Conservation (phyloP, 2,329 filamentous ascomycete genomes). For the Zasmidium cellare region DNA sequence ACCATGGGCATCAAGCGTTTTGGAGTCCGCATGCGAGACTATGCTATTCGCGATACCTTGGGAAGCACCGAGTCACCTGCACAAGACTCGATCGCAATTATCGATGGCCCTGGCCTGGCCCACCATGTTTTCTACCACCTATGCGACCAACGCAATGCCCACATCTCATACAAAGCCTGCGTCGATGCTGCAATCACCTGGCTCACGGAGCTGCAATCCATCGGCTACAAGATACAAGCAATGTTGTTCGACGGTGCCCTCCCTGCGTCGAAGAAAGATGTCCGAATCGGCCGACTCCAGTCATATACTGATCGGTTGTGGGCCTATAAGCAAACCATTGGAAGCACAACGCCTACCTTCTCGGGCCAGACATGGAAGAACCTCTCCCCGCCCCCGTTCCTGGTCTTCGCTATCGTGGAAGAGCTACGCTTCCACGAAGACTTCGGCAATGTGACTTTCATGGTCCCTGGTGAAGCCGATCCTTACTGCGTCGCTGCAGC, state of each 20-base stretch:
- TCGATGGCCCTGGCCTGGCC: slow-evolving; percentile 79
- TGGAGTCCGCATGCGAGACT: slow-evolving; percentile 20
- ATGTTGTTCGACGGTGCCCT: slow-evolving; percentile 88
- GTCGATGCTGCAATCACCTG: slow-evolving; percentile 61
- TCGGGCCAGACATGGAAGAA: slow-evolving; percentile 28
- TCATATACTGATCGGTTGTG: slow-evolving; percentile 59
- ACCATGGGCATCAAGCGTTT: slow-evolving; percentile 29
- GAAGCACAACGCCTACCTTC: slow-evolving; percentile 19
- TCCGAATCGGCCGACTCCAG: slow-evolving; percentile 62
- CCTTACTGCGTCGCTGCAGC: slow-evolving; percentile 71
- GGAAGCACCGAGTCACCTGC: slow-evolving; percentile 5
- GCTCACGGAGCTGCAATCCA: slow-evolving; percentile 59
- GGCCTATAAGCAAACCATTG: slow-evolving; percentile 40
- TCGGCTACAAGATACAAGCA: slow-evolving; percentile 60
- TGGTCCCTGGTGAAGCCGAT: slow-evolving; percentile 86
- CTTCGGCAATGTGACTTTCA: slow-evolving; percentile 46
- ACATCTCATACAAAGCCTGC: slow-evolving; percentile 58
- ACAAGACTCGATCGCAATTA: slow-evolving; percentile 43
- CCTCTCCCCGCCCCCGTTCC: slow-evolving; percentile 63
- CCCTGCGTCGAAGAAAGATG: slow-evolving; percentile 63
- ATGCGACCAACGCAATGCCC: slow-evolving; percentile 3
- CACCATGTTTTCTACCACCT: slow-evolving; percentile 64
- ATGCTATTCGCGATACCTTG: slow-evolving; percentile 11
- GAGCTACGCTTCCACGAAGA: slow-evolving; percentile 52
- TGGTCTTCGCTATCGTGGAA: slow-evolving; percentile 77